Evolutionary conservation across 1,284 basidiomycete species (phyloP), one percentile per base, ranked within the genome.

Genomic region (Phellopilus nigrolimitatus): DNA sequence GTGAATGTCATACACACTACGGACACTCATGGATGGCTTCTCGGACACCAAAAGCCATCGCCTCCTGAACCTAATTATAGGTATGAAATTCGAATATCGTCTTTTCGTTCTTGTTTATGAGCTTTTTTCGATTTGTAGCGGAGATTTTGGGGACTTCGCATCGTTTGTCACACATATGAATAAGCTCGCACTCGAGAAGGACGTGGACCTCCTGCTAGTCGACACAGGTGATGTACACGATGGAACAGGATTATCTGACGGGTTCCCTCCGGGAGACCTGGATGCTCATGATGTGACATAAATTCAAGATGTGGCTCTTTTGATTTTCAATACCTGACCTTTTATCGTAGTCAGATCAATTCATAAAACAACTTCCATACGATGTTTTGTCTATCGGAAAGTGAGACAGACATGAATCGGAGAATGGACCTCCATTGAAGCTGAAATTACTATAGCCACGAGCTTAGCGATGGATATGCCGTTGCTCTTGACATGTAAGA

Each of bases 331-430:
- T 15, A 33, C 21, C 27, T 7, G 19, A 19, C 4, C 12, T 7
- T 17, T 38, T 25, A 25, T 25, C 42, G 40, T 45, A 85, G 80
- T 71, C 80, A 8, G 83, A 84, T 65, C 69, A 85, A 61, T 84
- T 90, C 66, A 75, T 95, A 57, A 70, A 79, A 22, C 69, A 80
- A 58, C 72, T 95, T 24, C 81, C 86, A 0, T 95, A 92, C 62
- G 93, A 95, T 63, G 61, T 91, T 6, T 78, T 94, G 60, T 71
- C 88, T 0, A 89, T 94, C 54, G 92, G 92, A 62, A 95, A 95
- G 79, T 83, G 59, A 47, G 79, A 67, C 10, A 27, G 67, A 7
- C 24, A 28, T 28, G 15, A 13, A 8, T 49, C 33, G 8, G 8
- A 13, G n/a, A 6, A 30, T 39, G 3, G n/a, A 27, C 34, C 2